Evolutionary conservation across 805 yeast genomes (phyloP).

Genomic region (Candida dajiaensis): DNA sequence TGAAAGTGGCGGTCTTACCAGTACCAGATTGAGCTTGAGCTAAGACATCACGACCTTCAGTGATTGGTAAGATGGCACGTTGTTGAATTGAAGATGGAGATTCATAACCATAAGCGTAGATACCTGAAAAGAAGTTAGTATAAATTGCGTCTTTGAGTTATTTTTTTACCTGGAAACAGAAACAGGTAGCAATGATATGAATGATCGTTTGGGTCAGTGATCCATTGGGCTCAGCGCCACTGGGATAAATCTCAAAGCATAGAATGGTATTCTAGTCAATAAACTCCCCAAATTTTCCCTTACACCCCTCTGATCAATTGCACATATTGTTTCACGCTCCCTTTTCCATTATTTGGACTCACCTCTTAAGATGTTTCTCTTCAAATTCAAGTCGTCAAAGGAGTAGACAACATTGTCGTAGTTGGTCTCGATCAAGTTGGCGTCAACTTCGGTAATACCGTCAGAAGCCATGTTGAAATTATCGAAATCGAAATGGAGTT

Average conservation of each 20-base stretch:
- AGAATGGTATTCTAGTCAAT: too few relatives aligned
- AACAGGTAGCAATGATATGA: background rate
- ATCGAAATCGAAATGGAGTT: background rate
- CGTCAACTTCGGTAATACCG: conserved; percentile 75
- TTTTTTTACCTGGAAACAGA: background rate
- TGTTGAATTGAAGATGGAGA: conserved; percentile 96
- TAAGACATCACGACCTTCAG: conserved; percentile 89
- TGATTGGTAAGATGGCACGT: conserved; percentile 94
- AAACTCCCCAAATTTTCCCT: background rate
- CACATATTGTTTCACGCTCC: background rate
- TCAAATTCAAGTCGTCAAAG: conserved; percentile 76
- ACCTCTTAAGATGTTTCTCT: conserved; percentile 51
- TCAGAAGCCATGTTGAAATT: conserved; percentile 35
- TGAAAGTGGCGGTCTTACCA: conserved; percentile 97
- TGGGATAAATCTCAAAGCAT: background rate
- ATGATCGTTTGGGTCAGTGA: background rate
- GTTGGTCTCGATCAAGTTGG: conserved; percentile 86
- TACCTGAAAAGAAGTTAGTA: conserved; percentile 43
- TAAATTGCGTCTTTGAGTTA: background rate
- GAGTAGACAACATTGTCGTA: conserved; percentile 84
- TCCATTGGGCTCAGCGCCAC: background rate
- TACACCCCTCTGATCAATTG: background rate
- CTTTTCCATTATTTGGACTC: conserved; percentile 1
- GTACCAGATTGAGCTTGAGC: conserved; percentile 99
- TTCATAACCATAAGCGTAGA: conserved; percentile 91